phyloP scores from a whole-genome alignment of 345 rosid genomes.

The Viola odorata region DNA sequence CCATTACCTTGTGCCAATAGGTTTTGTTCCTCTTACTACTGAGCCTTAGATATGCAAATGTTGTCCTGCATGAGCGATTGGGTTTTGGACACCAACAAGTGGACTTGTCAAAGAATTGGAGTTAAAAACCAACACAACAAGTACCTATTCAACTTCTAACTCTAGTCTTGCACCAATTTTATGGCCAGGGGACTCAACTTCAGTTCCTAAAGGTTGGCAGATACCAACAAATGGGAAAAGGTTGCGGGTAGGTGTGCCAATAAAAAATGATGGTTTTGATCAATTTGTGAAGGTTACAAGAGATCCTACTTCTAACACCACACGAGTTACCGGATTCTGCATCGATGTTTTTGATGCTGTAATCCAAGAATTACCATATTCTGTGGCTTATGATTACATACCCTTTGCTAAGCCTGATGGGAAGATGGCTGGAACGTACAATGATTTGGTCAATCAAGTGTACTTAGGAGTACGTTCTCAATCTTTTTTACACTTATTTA shows the following conservation, averaged over 20 bases:
- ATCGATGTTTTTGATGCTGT: conserved; percentile 35
- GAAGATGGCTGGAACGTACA: conserved; percentile 13
- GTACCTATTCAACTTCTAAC: no score
- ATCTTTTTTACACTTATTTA: background rate
- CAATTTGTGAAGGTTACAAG: conserved; percentile 25
- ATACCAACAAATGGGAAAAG: conserved; percentile 19
- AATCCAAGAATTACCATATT: conserved; percentile 15
- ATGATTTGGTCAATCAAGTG: conserved; percentile 22
- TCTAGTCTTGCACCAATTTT: no score
- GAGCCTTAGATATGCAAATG: background rate
- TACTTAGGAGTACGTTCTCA: conserved; percentile 2
- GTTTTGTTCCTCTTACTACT: background rate
- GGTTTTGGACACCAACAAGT: no score
- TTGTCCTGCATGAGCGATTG: no score
- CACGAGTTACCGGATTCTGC: conserved; percentile 20
- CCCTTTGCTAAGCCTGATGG: conserved; percentile 13
- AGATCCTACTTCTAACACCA: conserved; percentile 4
- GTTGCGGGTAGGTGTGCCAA: conserved; percentile 31
- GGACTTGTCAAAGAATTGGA: no score
- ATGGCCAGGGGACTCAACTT: no score
- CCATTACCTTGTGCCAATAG: background rate
- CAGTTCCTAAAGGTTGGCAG: conserved; percentile 22
- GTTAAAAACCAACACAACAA: no score
- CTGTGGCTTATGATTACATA: conserved; percentile 11
- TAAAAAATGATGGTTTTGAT: conserved; percentile 19